Evolutionary conservation across 192 early-diverging fungal genomes (phyloP).

Genomic region (Backusella morwellensis): DNA sequence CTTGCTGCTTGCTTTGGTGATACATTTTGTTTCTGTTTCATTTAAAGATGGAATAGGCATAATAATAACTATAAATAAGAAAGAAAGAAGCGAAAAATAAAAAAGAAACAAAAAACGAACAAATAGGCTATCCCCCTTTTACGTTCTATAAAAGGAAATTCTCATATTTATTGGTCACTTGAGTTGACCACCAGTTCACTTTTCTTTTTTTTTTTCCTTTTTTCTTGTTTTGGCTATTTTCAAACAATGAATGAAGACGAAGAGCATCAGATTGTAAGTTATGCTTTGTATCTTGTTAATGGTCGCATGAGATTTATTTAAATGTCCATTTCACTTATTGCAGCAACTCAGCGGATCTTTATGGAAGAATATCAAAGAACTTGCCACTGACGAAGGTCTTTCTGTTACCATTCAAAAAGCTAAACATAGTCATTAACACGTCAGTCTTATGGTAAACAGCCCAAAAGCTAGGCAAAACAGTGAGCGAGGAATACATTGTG

Average conservation of each 20-base stretch:
- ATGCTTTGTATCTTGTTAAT: neutral
- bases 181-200: neutral
- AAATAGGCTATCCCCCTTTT: neutral
- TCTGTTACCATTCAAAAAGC: neutral
- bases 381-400: constrained; percentile 7
- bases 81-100: neutral
- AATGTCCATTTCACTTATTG: neutral
- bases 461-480: neutral
- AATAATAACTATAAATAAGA: neutral
- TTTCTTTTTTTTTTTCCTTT: neutral
- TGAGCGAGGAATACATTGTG: neutral
- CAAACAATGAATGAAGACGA: neutral
- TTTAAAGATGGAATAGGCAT: constrained; percentile 11
- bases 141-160: neutral
- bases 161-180: constrained; percentile 4
- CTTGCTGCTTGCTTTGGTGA: neutral
- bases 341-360: neutral
- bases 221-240: neutral
- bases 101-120: neutral
- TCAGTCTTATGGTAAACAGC: neutral
- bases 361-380: neutral
- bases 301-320: neutral
- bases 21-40: neutral
- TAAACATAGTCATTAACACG: neutral
- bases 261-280: neutral